These are phyloP conservation scores for Trichoderma gracile DNA, from an alignment of 2,329 filamentous ascomycete species.

Conservation along the genomic window DNA sequence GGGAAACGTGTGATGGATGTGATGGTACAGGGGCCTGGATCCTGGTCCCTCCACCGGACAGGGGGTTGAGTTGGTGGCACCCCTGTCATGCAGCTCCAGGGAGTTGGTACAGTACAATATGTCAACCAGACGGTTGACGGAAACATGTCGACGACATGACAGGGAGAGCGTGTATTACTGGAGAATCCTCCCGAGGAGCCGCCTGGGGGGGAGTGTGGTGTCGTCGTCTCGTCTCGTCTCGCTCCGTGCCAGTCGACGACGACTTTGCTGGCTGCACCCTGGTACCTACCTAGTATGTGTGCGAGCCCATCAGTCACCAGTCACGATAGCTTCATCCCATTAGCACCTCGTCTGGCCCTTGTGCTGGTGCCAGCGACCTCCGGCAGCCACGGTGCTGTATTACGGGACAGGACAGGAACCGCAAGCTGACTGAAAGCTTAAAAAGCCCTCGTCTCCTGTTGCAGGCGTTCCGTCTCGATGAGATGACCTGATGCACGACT, in stretches of 20 bases:
- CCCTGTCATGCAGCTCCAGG: conserved; percentile 22
- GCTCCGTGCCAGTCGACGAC: not conserved
- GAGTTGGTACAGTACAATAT: conserved; percentile 16
- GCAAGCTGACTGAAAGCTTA: not conserved
- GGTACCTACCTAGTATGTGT: not conserved
- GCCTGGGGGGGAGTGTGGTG: not conserved
- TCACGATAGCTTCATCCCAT: no score
- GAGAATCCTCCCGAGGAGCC: conserved; percentile 16
- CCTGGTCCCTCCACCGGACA: conserved; percentile 5
- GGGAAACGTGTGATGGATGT: conserved; percentile 21
- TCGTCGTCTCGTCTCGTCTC: conserved; percentile 1
- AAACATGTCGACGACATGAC: conserved; percentile 9
- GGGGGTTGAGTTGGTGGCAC: not conserved
- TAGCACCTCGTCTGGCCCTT: no score
- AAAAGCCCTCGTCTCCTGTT: not conserved
- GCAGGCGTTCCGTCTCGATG: not conserved
- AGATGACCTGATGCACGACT: conserved; percentile 15
- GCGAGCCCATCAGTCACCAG: not conserved
- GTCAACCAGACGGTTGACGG: conserved; percentile 11
- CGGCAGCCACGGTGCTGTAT: not conserved
- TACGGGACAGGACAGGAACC: not conserved
- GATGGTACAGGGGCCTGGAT: conserved; percentile 15
- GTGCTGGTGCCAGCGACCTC: not conserved
- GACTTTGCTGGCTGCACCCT: no score
- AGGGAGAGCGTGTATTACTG: not conserved